Conservation (phyloP, 176 grass and related monocot species). For the Oryza nivara region DNA sequence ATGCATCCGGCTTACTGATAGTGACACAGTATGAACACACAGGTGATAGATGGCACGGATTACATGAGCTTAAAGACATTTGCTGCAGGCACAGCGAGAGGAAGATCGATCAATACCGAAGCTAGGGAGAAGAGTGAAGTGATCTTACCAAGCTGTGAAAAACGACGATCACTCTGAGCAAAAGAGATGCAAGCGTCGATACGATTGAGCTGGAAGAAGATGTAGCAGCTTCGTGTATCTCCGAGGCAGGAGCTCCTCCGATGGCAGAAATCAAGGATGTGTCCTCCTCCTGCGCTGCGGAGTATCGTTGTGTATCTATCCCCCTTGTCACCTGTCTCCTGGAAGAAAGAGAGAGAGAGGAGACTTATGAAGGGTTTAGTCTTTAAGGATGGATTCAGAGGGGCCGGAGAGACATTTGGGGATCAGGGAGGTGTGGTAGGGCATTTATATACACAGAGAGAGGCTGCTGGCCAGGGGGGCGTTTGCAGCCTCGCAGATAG, state of each 20-base stretch:
- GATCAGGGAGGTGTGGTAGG: conserved; percentile 26
- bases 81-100: not conserved
- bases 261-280: not conserved
- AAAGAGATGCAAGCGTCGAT: not conserved
- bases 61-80: not conserved
- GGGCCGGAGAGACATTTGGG: conserved; percentile 48
- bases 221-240: not conserved
- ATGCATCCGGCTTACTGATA: not conserved
- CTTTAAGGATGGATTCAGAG: conserved; percentile 22
- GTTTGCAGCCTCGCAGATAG: conserved; percentile 1
- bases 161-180: not conserved
- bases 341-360: not conserved
- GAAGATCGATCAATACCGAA: not conserved
- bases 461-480: not conserved
- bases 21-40: not conserved
- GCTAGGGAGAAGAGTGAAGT: not conserved
- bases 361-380: conserved; percentile 59
- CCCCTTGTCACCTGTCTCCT: not conserved
- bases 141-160: not conserved
- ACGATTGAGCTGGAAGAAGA: not conserved
- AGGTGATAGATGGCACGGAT: not conserved
- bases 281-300: not conserved
- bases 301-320: not conserved
- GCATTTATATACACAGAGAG: conserved; percentile 25
- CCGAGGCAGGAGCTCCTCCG: not conserved